A percentile compares a stretch with the other conserved stretches of the same genome.
phyloP scores from a whole-genome alignment of 352 stramenopile species.

The Pythium brachiatum region DNA sequence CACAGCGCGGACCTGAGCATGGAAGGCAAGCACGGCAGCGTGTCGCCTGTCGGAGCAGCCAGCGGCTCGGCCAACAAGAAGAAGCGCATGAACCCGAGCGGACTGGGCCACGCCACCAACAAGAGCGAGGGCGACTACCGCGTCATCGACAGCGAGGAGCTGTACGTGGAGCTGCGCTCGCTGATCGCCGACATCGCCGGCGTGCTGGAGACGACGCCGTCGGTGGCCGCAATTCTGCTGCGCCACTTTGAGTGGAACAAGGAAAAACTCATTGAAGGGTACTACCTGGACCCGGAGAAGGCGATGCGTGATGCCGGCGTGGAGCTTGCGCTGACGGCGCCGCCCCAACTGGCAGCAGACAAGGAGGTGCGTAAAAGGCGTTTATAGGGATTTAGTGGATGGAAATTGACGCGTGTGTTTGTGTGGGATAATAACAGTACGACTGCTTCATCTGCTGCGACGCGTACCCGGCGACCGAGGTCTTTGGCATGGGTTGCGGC shows the following conservation, averaged over 20 bases:
- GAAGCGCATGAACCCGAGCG: constrained; percentile 49
- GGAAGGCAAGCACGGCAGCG: constrained; percentile 33
- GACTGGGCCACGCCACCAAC: constrained; percentile 25
- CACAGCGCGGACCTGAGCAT: constrained; percentile 20
- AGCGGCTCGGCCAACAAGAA: constrained; percentile 60
- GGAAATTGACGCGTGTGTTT: constrained; percentile 10
- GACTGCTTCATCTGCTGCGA: constrained; percentile 95
- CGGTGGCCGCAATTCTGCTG: constrained; percentile 71
- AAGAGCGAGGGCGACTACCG: constrained; percentile 58
- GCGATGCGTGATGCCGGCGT: constrained; percentile 56
- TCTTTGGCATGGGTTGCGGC: constrained; percentile 94
- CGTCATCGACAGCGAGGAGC: constrained; percentile 80
- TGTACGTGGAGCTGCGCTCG: constrained; percentile 61
- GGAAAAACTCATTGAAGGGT: constrained; percentile 87
- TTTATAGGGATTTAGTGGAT: background rate
- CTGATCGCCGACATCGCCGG: constrained; percentile 74
- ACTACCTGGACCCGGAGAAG: constrained; percentile 69
- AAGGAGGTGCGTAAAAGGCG: constrained; percentile 32
- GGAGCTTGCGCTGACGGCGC: constrained; percentile 45
- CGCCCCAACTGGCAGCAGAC: constrained; percentile 35
- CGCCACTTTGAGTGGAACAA: constrained; percentile 89
- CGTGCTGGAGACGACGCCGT: constrained; percentile 65
- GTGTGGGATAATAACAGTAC: constrained; percentile 31
- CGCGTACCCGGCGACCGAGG: constrained; percentile 63
- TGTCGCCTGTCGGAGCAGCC: constrained; percentile 41